A percentile compares a stretch with the other conserved stretches of the same genome.
phyloP scores from a whole-genome alignment of 192 early-diverging fungal genomes.

The Coemansia aciculifera region DNA sequence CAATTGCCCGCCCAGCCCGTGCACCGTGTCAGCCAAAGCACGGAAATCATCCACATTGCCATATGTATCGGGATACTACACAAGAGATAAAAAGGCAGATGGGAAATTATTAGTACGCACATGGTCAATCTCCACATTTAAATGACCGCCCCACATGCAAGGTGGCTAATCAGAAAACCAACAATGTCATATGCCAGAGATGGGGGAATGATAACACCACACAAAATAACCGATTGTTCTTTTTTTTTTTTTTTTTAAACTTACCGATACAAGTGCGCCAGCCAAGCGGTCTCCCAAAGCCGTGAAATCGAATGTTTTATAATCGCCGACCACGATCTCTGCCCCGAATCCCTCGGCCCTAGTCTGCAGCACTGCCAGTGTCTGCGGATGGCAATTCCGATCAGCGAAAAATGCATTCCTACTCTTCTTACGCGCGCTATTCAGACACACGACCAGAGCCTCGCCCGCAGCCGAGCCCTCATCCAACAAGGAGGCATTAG shows the following conservation, averaged over 20 bases:
- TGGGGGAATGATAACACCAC: constrained; percentile 8
- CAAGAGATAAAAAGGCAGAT: constrained; percentile 14
- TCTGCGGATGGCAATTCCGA: constrained; percentile 91
- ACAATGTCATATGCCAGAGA: constrained; percentile 6
- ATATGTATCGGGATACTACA: constrained; percentile 90
- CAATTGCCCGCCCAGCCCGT: constrained; percentile 80
- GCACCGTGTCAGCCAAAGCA: constrained; percentile 74
- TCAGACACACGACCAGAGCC: constrained; percentile 90
- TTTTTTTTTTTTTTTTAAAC: constrained; percentile 6
- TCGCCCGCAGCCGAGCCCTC: constrained; percentile 99
- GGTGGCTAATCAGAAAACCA: background rate
- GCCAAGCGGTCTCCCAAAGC: constrained; percentile 74
- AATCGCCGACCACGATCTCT: constrained; percentile 83
- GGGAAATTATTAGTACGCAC: constrained; percentile 9
- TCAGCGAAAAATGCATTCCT: constrained; percentile 93
- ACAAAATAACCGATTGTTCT: background rate
- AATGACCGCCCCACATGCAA: background rate
- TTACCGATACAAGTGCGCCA: constrained; percentile 86
- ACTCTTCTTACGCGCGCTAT: constrained; percentile 68
- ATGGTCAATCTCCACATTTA: background rate
- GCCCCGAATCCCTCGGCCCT: constrained; percentile 96
- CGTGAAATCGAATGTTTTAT: constrained; percentile 74
- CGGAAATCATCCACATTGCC: constrained; percentile 86
- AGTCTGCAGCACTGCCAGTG: constrained; percentile 87
- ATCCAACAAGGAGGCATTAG: constrained; percentile 97